phyloP scores from a whole-genome alignment of 2,329 filamentous ascomycete genomes.

The Tricladium varicosporioides region DNA sequence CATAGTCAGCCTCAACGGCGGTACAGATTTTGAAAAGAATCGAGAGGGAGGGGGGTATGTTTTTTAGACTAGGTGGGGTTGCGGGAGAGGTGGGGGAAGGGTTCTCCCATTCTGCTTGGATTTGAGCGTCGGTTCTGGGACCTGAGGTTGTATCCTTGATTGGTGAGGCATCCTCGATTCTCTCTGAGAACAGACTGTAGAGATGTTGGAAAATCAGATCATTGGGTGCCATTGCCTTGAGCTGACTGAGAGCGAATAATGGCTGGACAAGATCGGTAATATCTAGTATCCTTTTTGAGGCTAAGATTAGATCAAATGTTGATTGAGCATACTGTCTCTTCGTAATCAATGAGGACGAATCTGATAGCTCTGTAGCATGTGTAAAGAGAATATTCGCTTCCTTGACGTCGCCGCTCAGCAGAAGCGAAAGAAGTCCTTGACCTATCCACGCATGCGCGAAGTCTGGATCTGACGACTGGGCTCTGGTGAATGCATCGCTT shows the following conservation, averaged over 20 bases:
- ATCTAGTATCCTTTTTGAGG: constrained; percentile 49
- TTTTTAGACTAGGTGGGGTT: not conserved
- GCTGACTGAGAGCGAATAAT: constrained; percentile 82
- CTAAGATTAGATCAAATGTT: constrained; percentile 76
- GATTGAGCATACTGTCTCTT: constrained; percentile 78
- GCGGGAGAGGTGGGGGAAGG: not conserved
- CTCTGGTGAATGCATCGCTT: constrained; percentile 83
- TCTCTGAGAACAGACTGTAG: constrained; percentile 76
- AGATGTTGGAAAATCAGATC: constrained; percentile 76
- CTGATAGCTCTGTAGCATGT: constrained; percentile 90
- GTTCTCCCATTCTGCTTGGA: not conserved
- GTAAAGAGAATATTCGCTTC: constrained; percentile 86
- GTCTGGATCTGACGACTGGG: constrained; percentile 92
- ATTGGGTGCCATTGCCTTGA: constrained; percentile 67
- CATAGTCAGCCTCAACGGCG: constrained; percentile 76
- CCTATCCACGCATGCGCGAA: constrained; percentile 93
- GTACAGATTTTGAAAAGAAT: constrained; percentile 66
- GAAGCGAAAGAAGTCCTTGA: constrained; percentile 79
- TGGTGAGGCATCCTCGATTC: constrained; percentile 64
- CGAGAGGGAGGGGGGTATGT: constrained; percentile 38
- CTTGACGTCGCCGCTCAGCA: constrained; percentile 64
- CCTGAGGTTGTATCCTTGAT: constrained; percentile 39
- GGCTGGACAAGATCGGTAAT: constrained; percentile 74
- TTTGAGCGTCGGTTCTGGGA: not conserved
- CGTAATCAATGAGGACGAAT: constrained; percentile 69